These are phyloP conservation scores for Agroathelia rolfsii DNA, from an alignment of 1,284 basidiomycete genomes.

Conservation along the genomic window DNA sequence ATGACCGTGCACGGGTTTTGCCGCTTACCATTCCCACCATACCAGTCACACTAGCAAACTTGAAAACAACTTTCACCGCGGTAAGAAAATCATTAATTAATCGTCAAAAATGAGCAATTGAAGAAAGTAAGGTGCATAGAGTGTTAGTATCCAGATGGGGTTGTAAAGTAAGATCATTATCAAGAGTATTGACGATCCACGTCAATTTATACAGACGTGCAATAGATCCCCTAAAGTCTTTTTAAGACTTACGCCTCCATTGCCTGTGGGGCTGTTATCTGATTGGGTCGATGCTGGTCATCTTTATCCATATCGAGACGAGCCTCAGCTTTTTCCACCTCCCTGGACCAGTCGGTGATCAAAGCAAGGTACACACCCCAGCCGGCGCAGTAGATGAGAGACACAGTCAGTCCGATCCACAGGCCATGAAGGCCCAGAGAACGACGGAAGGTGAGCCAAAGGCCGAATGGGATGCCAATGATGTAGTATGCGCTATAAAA, in stretches of 20 bases:
- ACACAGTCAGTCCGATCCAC: constrained; percentile 58
- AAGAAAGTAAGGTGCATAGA: no score
- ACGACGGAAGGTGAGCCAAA: constrained; percentile 51
- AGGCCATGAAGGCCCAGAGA: constrained; percentile 46
- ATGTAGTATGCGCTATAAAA: constrained; percentile 52
- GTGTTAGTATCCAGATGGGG: no score
- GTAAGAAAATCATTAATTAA: no score
- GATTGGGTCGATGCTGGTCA: constrained; percentile 3
- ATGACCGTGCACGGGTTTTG: no score
- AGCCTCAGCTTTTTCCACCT: constrained; percentile 47
- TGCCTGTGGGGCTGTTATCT: not conserved
- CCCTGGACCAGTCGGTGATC: constrained; percentile 50
- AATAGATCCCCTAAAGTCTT: not conserved
- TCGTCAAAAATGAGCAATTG: no score
- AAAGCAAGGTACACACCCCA: constrained; percentile 41
- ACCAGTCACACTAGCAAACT: no score
- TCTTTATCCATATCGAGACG: constrained; percentile 31
- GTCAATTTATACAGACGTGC: no score
- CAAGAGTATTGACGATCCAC: no score
- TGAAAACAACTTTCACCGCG: no score
- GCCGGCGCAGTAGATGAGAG: constrained; percentile 42
- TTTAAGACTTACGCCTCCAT: not conserved
- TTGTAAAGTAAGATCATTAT: no score
- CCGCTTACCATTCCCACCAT: no score
- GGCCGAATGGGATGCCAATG: constrained; percentile 52